A percentile compares a stretch with the other conserved stretches of the same genome.
These are phyloP conservation scores for Calendula officinalis DNA, from an alignment of 129 eudicot genomes.

Conservation along the genomic window DNA sequence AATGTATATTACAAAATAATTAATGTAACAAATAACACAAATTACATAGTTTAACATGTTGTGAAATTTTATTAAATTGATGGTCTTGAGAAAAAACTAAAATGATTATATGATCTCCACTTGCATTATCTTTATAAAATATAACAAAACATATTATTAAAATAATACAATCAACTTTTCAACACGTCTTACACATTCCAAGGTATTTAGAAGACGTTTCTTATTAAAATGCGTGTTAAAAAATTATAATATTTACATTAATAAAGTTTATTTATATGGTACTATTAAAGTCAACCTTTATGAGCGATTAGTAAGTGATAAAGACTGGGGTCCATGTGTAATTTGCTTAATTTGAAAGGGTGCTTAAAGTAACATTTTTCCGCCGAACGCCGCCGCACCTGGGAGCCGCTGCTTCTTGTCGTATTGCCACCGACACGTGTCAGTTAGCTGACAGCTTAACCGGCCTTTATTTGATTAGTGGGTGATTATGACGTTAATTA, in stretches of 20 bases:
- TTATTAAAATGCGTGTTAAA: background rate
- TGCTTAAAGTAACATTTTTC: conserved; percentile 43
- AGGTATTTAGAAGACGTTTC: too few species aligned
- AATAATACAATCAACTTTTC: too few species aligned
- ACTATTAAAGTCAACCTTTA: conserved; percentile 29
- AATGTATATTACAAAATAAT: too few species aligned
- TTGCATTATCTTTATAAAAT: too few species aligned
- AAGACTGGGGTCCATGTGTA: conserved; percentile 27
- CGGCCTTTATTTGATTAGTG: conserved; percentile 22
- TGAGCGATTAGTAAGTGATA: conserved; percentile 27
- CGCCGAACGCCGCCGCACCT: conserved; percentile 99
- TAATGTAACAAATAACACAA: too few species aligned
- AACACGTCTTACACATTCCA: too few species aligned
- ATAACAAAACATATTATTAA: too few species aligned
- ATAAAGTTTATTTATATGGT: background rate
- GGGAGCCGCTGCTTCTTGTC: conserved; percentile 50
- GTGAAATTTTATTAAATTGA: too few species aligned
- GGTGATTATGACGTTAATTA: conserved; percentile 26
- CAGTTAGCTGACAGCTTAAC: conserved; percentile 1
- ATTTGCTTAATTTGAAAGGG: conserved; percentile 26
- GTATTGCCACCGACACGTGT: conserved; percentile 46
- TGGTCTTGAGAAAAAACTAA: too few species aligned
- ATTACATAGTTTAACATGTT: too few species aligned
- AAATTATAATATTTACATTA: background rate
- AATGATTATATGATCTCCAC: too few species aligned